phyloP scores from a whole-genome alignment of 805 yeast genomes.

The Sporopachydermia quercuum region DNA sequence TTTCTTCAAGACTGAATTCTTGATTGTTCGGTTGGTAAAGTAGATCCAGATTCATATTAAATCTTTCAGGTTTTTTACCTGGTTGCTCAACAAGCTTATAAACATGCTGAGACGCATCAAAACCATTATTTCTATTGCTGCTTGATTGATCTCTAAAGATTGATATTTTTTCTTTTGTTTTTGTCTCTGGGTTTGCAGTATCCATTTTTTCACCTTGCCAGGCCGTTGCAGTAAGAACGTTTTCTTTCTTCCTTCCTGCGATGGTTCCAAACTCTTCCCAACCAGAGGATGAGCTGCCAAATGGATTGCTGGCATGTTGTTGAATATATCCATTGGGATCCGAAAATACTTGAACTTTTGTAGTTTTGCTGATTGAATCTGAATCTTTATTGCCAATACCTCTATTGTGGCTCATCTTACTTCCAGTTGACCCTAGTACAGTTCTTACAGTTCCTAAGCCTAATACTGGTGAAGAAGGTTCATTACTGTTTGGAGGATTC shows the following conservation, averaged over 20 bases:
- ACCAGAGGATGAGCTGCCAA: not conserved
- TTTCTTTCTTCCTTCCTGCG: constrained; percentile 46
- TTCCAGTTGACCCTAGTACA: constrained; percentile 19
- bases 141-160: constrained; percentile 7
- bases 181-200: constrained; percentile 25
- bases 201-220: constrained; percentile 45
- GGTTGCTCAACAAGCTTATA: constrained; percentile 36
- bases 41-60: constrained; percentile 44
- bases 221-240: constrained; percentile 33
- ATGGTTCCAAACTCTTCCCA: constrained; percentile 37
- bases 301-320: constrained; percentile 5
- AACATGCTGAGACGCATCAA: constrained; percentile 25
- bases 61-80: constrained; percentile 46
- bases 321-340: constrained; percentile 18
- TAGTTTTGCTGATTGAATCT: too few species aligned
- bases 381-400: constrained; percentile 6
- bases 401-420: constrained; percentile 8
- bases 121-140: constrained; percentile 20
- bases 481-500: constrained; percentile 13
- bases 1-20: constrained; percentile 51
- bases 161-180: constrained; percentile 1
- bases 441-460: constrained; percentile 20
- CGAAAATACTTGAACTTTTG: constrained; percentile 27
- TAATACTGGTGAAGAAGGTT: constrained; percentile 22
- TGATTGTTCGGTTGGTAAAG: constrained; percentile 33